Evolutionary conservation across 192 early-diverging fungal genomes (phyloP).

Genomic region (Rhizophagus clarus): DNA sequence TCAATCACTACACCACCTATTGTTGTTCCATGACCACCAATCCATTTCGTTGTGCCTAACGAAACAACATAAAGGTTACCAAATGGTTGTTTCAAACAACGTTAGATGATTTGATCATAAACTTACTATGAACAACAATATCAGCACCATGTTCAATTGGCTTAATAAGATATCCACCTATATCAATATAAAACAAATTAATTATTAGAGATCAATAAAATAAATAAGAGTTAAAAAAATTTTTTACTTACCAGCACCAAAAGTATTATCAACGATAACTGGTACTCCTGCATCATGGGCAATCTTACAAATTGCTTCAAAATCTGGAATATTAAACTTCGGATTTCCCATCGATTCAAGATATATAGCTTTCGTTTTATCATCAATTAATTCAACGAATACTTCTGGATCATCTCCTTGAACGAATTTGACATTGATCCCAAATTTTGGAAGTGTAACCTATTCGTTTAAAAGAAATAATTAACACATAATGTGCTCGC

Average conservation of each 20-base stretch:
- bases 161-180: slow-evolving; percentile 70
- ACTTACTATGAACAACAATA: slow-evolving; percentile 80
- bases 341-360: slow-evolving; percentile 94
- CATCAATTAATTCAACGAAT: slow-evolving; percentile 81
- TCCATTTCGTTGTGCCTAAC: too few relatives aligned
- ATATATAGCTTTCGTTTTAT: slow-evolving; percentile 89
- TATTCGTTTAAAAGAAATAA: neutral
- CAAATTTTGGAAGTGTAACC: slow-evolving; percentile 69
- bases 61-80: too few relatives aligned
- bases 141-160: slow-evolving; percentile 96
- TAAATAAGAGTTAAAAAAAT: neutral
- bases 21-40: too few relatives aligned
- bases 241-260: slow-evolving; percentile 66
- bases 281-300: slow-evolving; percentile 85
- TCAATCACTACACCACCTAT: slow-evolving; percentile 92
- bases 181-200: neutral
- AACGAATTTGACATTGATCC: slow-evolving; percentile 80
- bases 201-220: neutral
- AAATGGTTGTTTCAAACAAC: too few relatives aligned
- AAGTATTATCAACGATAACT: slow-evolving; percentile 95
- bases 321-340: slow-evolving; percentile 85
- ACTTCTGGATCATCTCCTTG: slow-evolving; percentile 72
- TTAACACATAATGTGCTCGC: neutral
- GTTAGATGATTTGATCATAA: too few relatives aligned
- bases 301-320: slow-evolving; percentile 77